Conservation (phyloP, 2,329 filamentous ascomycete species). For the Fusarium pseudonygamai region DNA sequence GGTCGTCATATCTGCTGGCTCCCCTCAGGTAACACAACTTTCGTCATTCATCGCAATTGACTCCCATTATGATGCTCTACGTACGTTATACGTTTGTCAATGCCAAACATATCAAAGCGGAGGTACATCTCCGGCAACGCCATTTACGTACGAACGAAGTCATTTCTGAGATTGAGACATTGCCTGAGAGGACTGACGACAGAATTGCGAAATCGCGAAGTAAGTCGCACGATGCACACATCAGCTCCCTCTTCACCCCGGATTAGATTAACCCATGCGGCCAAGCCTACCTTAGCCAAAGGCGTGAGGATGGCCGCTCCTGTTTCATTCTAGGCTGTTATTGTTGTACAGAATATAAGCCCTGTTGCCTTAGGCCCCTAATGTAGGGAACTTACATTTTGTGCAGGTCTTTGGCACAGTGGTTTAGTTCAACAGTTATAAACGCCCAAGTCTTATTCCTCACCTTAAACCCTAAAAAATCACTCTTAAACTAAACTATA, state of each 20-base stretch:
- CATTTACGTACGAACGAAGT: neutral
- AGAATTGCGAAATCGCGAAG: neutral
- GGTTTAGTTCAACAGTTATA: too few species aligned
- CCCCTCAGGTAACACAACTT: neutral
- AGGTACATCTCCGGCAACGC: neutral
- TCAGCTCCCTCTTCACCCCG: too few species aligned
- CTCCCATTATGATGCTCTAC: neutral
- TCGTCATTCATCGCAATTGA: neutral
- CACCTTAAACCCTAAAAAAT: neutral
- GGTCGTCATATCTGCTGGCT: neutral
- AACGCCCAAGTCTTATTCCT: neutral
- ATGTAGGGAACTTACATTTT: too few species aligned
- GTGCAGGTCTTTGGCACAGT: too few species aligned
- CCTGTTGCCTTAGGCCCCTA: too few species aligned
- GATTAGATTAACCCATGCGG: too few species aligned
- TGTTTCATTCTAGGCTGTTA: neutral
- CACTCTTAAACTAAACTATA: neutral
- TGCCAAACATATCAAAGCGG: neutral
- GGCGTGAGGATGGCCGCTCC: accelerated
- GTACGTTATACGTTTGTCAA: neutral
- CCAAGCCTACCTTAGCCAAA: too few species aligned
- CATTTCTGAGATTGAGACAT: neutral
- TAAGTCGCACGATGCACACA: neutral
- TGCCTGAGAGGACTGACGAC: constrained; percentile 1
- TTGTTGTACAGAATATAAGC: too few species aligned